These are phyloP conservation scores for Gelatoporia subvermispora DNA, from an alignment of 768 basidiomycete species.

Conservation along the genomic window DNA sequence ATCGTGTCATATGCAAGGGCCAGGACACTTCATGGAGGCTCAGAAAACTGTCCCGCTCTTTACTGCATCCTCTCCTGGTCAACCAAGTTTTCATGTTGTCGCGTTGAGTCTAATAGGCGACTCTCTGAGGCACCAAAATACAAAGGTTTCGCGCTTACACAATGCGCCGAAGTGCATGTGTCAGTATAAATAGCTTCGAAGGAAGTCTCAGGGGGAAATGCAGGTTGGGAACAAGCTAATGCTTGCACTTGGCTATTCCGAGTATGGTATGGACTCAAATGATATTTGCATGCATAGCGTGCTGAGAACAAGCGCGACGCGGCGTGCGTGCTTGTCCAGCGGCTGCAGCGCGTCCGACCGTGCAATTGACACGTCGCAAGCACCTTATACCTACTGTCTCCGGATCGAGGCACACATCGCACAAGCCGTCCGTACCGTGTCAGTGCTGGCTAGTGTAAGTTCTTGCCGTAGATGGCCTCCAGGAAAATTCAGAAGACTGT, in stretches of 20 bases:
- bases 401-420: too few relatives aligned
- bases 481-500: too few relatives aligned
- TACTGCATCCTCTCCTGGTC: slow-evolving; percentile 12
- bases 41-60: slow-evolving; percentile 22
- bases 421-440: too few relatives aligned
- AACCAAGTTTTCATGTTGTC: slow-evolving; percentile 25
- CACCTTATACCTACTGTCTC: too few relatives aligned
- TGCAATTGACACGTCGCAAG: too few relatives aligned
- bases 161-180: slow-evolving; percentile 21
- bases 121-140: slow-evolving; percentile 22
- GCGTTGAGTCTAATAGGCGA: slow-evolving; percentile 23
- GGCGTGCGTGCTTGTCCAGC: too few relatives aligned
- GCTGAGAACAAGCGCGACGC: too few relatives aligned
- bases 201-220: background rate
- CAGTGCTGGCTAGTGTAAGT: too few relatives aligned
- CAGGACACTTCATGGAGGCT: slow-evolving; percentile 23
- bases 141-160: slow-evolving; percentile 17
- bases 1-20: slow-evolving; percentile 18
- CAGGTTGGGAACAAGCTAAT: slow-evolving; percentile 26
- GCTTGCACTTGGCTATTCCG: slow-evolving; percentile 23
- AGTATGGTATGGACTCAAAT: slow-evolving; percentile 10
- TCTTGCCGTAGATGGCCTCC: too few relatives aligned
- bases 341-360: too few relatives aligned
- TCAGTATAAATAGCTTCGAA: background rate
- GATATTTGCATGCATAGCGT: background rate